phyloP scores from a whole-genome alignment of 225 moss, liverwort and hornwort species.

The Bryum argenteum region DNA sequence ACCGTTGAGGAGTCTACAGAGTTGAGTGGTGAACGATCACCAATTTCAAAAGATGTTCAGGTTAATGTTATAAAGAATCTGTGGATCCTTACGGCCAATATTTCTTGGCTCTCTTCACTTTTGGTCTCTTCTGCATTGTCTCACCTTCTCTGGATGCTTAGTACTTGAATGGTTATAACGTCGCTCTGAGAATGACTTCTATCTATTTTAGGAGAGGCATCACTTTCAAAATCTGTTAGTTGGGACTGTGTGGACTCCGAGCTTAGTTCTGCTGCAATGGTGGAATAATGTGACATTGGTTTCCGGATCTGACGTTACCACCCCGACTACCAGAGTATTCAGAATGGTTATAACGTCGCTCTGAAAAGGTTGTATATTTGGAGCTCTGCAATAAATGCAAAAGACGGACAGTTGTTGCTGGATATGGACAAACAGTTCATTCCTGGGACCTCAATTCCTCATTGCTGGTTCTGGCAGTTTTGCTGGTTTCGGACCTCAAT shows the following conservation, averaged over 20 bases:
- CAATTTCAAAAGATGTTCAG: slow-evolving; percentile 22
- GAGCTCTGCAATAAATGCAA: too few species aligned
- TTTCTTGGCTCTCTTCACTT: slow-evolving; percentile 28
- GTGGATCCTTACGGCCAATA: slow-evolving; percentile 14
- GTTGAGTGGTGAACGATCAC: slow-evolving; percentile 30
- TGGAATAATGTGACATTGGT: not conserved
- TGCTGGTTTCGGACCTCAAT: too few species aligned
- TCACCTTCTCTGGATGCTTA: slow-evolving; percentile 5
- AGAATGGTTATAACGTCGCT: too few species aligned
- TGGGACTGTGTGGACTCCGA: not conserved
- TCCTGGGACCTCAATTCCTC: too few species aligned
- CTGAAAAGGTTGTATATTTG: too few species aligned
- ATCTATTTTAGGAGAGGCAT: slow-evolving; percentile 12
- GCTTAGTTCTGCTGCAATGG: not conserved
- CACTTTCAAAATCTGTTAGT: slow-evolving; percentile 2
- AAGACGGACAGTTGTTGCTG: too few species aligned
- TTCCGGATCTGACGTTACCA: too few species aligned
- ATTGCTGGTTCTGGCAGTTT: too few species aligned
- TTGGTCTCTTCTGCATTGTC: slow-evolving; percentile 7
- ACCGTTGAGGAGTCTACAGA: slow-evolving; percentile 24
- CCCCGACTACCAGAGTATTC: too few species aligned
- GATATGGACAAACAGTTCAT: too few species aligned
- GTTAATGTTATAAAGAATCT: slow-evolving; percentile 16
- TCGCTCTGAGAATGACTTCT: not conserved
- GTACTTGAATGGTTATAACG: not conserved